Base-by-base conservation (phyloP, 2,329 filamentous ascomycete genomes). In the Fusarium hostae region DNA sequence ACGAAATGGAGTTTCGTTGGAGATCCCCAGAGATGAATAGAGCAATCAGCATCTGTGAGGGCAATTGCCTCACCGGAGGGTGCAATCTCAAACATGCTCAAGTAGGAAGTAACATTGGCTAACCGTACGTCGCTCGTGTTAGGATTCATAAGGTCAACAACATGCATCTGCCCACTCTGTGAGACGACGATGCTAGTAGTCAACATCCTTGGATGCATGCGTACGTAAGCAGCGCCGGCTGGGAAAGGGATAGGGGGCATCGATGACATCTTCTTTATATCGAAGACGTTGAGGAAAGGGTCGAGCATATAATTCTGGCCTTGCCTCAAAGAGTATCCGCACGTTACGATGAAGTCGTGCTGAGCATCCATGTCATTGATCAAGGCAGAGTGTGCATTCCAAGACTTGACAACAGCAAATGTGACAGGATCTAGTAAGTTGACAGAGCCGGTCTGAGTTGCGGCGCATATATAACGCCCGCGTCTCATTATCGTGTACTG, bases 321-420 rank as follows among this genome's bases (percentile, higher is more conserved):
- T 77, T 95, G 94, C 73, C 95, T 90, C 28, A 94, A 88, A 2
- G 95, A 97, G 82, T 94, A 97, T 39, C 96, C 96, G 80, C 96
- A 99, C 8, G 96, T 98, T 26, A 98, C 92, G 59, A 99, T 90
- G 73, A 96, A 96, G 80, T 98, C 95, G 77, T 96, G 94, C 78
- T 96, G 93, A 12, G 95, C 94, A 83, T 99, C 96, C 93, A 99
- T 98, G 80, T 98, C 95, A 80, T 94, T 97, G 79, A 99, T 93
- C 56, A 91, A 89, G 12, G 94, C 93, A 3, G 92, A 91, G 78
- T 99, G 96, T 1, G 95, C 94, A 79, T 94, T 94, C 93, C 96
- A 99, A 15, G 89, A 90, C 79, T 95, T 97, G 74, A 96, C 86
- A 9, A 97, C 87, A 44, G 89, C 88, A 77, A 97, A 93, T 61